Percentiles rank a stretch among this genome's conserved stretches.
These are phyloP conservation scores for Diversispora epigaea DNA, from an alignment of 192 early-diverging fungal species.

Conservation along the genomic window DNA sequence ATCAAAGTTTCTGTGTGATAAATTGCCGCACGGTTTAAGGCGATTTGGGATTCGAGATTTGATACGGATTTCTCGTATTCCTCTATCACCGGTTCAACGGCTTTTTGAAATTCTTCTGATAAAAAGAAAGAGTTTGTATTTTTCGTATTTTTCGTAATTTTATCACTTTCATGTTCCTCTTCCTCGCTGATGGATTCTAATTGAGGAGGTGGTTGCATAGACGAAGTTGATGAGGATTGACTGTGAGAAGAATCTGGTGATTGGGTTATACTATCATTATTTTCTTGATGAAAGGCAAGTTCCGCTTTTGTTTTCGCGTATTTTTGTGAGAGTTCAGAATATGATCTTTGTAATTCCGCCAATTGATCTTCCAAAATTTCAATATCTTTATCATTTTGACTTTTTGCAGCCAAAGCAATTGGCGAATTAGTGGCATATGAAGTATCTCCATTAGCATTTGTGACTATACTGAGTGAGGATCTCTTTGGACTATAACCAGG, in stretches of 20 bases:
- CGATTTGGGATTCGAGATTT: conserved; percentile 58
- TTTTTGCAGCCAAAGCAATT: background rate
- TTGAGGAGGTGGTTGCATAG: background rate
- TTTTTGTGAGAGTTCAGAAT: conserved; percentile 11
- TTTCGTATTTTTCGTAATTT: no score
- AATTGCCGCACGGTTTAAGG: conserved; percentile 55
- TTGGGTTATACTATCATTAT: background rate
- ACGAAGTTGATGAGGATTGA: no score
- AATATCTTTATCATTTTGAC: conserved; percentile 28
- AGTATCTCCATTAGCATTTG: conserved; percentile 24
- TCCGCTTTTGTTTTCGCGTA: background rate
- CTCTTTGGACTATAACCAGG: no score
- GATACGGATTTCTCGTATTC: conserved; percentile 69
- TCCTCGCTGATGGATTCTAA: conserved; percentile 39
- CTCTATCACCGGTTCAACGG: conserved; percentile 56
- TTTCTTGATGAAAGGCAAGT: conserved; percentile 4
- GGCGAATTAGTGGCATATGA: conserved; percentile 27
- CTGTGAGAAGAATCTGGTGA: background rate
- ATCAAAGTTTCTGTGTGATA: conserved; percentile 57
- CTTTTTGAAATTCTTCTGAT: conserved; percentile 38
- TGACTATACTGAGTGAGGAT: background rate
- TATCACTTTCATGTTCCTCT: background rate
- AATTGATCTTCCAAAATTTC: conserved; percentile 50
- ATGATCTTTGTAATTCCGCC: conserved; percentile 35
- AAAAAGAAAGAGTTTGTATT: background rate